Evolutionary conservation across 1,284 basidiomycete species (phyloP).

Genomic region (Mycena citricolor): DNA sequence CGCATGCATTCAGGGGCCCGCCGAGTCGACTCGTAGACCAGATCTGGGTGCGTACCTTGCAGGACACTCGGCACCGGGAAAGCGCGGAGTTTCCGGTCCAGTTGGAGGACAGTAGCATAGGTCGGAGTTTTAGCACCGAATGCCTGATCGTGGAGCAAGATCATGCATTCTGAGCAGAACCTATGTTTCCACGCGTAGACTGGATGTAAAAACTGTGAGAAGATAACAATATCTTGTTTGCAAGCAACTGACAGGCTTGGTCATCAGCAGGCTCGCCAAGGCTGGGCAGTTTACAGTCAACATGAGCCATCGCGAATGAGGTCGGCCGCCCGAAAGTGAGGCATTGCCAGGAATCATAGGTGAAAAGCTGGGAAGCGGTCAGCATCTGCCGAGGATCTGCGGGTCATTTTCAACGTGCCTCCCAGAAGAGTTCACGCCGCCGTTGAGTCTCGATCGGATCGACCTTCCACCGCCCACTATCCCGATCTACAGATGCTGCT

Average conservation of each 20-base stretch:
- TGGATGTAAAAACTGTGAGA: no score
- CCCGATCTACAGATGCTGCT: slow-evolving; percentile 52
- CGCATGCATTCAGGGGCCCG: no score
- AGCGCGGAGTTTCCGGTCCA: slow-evolving; percentile 73
- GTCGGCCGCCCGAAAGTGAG: slow-evolving; percentile 75
- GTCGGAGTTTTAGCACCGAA: slow-evolving; percentile 76
- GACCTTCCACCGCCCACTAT: slow-evolving; percentile 65
- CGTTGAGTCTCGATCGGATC: slow-evolving; percentile 59
- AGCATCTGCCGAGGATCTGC: slow-evolving; percentile 1
- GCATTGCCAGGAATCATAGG: slow-evolving; percentile 76
- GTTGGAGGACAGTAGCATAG: slow-evolving; percentile 70
- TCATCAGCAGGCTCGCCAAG: slow-evolving; percentile 54
- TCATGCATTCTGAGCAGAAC: slow-evolving; percentile 77
- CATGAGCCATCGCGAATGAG: slow-evolving; percentile 67
- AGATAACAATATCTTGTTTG: slow-evolving; percentile 10
- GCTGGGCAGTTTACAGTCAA: slow-evolving; percentile 73
- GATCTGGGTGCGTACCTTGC: no score
- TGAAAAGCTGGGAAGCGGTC: slow-evolving; percentile 44
- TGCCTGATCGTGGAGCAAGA: slow-evolving; percentile 73
- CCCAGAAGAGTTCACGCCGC: slow-evolving; percentile 72
- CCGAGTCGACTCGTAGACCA: no score
- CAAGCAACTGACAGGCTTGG: slow-evolving; percentile 52
- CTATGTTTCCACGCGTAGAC: slow-evolving; percentile 79
- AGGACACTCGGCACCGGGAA: slow-evolving; percentile 71
- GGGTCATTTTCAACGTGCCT: slow-evolving; percentile 31